Conservation (phyloP, 2,329 filamentous ascomycete species). For the Cladosporium sp. region DNA sequence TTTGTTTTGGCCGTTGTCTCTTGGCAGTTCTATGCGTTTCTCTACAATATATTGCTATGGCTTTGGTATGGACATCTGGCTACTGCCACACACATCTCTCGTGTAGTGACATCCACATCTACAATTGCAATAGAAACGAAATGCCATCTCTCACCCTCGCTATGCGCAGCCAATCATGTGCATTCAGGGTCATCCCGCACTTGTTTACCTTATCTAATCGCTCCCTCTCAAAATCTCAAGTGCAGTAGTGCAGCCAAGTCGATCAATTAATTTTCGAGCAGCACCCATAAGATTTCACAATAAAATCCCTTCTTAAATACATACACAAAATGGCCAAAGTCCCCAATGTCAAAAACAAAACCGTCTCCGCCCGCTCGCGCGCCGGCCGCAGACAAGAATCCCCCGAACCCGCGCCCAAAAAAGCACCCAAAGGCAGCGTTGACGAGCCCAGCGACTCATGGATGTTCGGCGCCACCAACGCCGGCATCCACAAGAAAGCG, state of each 20-base stretch:
- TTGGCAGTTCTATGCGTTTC: not conserved
- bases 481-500: conserved; percentile 67
- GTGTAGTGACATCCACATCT: not conserved
- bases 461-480: conserved; percentile 68
- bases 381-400: conserved; percentile 72
- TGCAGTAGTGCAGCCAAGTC: not conserved
- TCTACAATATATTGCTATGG: not conserved
- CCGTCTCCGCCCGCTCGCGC: conserved; percentile 68
- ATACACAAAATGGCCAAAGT: conserved; percentile 47
- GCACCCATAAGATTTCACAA: not conserved
- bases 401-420: conserved; percentile 50
- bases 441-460: conserved; percentile 56
- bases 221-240: not conserved
- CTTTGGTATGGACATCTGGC: not conserved
- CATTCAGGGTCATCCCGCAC: not conserved
- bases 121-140: not conserved
- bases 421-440: conserved; percentile 47
- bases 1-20: not conserved
- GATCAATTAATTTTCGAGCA: not conserved
- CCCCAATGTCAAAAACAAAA: conserved; percentile 51
- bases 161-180: not conserved
- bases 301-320: not conserved
- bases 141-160: not conserved
- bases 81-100: not conserved
- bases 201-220: conserved; percentile 8